Conservation (phyloP, 768 basidiomycete species). For the Phanerodontia chrysosporium region DNA sequence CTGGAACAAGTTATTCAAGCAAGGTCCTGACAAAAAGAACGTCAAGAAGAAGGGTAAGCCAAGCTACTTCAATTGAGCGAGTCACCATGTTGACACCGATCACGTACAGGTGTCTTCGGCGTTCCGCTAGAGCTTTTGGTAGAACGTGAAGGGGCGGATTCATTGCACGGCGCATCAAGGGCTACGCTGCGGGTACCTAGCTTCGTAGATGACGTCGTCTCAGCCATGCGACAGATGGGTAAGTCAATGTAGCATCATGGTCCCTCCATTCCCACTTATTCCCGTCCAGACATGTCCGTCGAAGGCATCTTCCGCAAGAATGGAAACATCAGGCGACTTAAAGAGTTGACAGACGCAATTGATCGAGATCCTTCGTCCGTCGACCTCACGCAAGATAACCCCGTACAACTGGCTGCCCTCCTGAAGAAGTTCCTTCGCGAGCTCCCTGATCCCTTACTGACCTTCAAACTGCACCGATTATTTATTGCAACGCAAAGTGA, state of each 20-base stretch:
- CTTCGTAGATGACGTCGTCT: constrained; percentile 97
- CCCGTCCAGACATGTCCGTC: constrained; percentile 84
- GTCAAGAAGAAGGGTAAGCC: constrained; percentile 78
- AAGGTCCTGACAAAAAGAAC: constrained; percentile 77
- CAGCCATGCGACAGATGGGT: constrained; percentile 99
- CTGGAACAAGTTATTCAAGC: constrained; percentile 96
- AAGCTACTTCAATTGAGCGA: background rate
- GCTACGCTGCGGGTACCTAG: constrained; percentile 86
- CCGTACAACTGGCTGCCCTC: constrained; percentile 93
- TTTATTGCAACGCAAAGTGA: constrained; percentile 85
- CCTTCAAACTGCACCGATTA: constrained; percentile 87
- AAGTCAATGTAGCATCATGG: constrained; percentile 23
- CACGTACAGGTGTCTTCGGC: constrained; percentile 76
- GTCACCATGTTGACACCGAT: constrained; percentile 10
- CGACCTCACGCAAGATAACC: constrained; percentile 90
- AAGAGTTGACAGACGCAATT: constrained; percentile 86
- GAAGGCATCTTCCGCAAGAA: constrained; percentile 99
- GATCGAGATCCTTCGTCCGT: constrained; percentile 93
- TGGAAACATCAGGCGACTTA: constrained; percentile 91
- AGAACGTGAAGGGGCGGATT: constrained; percentile 94
- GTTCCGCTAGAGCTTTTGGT: constrained; percentile 91
- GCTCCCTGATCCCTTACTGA: constrained; percentile 93
- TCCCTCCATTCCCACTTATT: background rate
- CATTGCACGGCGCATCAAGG: constrained; percentile 83
- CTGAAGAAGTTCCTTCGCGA: constrained; percentile 97